phyloP scores from a whole-genome alignment of 345 rosid species.

The Hibiscus mutabilis region DNA sequence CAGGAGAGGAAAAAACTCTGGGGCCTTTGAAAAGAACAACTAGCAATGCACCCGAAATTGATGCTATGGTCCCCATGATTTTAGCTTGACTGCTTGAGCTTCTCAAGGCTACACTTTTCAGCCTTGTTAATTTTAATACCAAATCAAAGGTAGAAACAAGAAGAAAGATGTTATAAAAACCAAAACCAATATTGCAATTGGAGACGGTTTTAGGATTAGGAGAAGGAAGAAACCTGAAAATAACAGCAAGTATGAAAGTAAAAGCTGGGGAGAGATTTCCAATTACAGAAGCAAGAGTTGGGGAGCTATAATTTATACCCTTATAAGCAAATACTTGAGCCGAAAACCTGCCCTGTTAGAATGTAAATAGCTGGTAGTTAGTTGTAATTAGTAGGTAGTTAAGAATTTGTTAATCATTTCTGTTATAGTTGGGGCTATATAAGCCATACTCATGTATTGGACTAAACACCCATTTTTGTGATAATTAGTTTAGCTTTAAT shows the following conservation, averaged over 20 bases:
- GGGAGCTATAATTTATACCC: conserved; percentile 28
- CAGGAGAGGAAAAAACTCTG: conserved; percentile 3
- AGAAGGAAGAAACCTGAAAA: conserved; percentile 22
- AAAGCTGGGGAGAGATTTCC: conserved; percentile 26
- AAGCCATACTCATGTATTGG: too few relatives aligned
- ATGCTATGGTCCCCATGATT: conserved; percentile 24
- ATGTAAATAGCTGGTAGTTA: too few relatives aligned
- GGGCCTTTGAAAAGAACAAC: conserved; percentile 31
- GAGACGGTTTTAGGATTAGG: neutral
- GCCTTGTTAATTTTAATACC: conserved; percentile 11
- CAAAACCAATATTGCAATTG: neutral
- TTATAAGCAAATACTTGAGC: conserved; percentile 14
- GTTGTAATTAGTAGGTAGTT: too few relatives aligned
- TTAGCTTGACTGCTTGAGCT: conserved; percentile 21
- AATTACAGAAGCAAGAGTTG: conserved; percentile 26
- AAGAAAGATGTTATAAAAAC: too few relatives aligned
- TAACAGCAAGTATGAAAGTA: conserved; percentile 24
- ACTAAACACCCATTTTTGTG: too few relatives aligned
- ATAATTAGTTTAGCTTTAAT: too few relatives aligned
- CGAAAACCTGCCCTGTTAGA: conserved; percentile 7
- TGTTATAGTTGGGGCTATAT: too few relatives aligned
- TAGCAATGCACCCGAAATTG: conserved; percentile 30
- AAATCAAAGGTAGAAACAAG: neutral
- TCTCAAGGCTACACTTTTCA: conserved; percentile 25
- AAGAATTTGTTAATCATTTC: too few relatives aligned